Evolutionary conservation across 1,139 yeast species (phyloP).

Genomic region (Zhuliangozyma blackwelliae): DNA sequence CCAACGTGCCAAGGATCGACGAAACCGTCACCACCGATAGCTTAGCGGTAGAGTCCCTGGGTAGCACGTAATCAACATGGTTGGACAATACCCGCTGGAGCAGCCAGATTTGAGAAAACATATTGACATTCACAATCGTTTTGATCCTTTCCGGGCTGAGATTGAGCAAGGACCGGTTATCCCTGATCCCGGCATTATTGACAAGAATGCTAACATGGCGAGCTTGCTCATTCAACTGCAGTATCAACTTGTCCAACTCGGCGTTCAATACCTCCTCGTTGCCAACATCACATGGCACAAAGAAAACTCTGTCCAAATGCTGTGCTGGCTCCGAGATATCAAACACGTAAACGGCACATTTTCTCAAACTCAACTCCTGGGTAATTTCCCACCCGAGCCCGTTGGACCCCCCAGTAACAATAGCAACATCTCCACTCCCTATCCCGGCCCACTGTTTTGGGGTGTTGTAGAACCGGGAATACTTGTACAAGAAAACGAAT

Average conservation of each 20-base stretch:
- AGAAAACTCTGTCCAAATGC: constrained; percentile 18
- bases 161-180: constrained; percentile 38
- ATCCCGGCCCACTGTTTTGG: constrained; percentile 11
- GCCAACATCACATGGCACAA: constrained; percentile 48
- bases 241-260: constrained; percentile 19
- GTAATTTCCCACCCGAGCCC: constrained; percentile 56
- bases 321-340: constrained; percentile 41
- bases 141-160: constrained; percentile 27
- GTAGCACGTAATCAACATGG: constrained; percentile 12
- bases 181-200: constrained; percentile 75
- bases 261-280: constrained; percentile 24
- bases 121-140: constrained; percentile 49
- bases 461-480: constrained; percentile 5
- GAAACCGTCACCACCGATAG: constrained; percentile 62
- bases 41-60: constrained; percentile 6
- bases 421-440: constrained; percentile 28
- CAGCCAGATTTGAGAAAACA: constrained; percentile 52
- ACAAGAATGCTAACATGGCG: constrained; percentile 50
- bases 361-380: constrained; percentile 23
- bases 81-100: constrained; percentile 38
- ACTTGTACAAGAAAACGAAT: constrained; percentile 4
- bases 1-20: constrained; percentile 65
- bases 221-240: constrained; percentile 22
- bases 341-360: constrained; percentile 37
- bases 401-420: constrained; percentile 63